Evolutionary conservation across 2,329 filamentous ascomycete genomes (phyloP).

Genomic region (Ceratocystis cubensis): DNA sequence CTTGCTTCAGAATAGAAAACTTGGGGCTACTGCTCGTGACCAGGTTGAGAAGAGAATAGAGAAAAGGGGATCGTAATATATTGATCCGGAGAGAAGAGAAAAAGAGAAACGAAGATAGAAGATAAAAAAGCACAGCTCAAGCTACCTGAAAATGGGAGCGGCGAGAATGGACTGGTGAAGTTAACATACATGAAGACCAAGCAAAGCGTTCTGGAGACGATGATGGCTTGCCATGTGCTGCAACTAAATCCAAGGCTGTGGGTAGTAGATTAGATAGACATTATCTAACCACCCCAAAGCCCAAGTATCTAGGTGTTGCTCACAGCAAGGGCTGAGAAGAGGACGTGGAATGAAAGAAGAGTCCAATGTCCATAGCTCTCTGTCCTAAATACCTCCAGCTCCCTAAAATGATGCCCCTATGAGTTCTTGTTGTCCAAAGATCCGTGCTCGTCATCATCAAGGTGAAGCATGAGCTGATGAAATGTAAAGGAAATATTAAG

Average conservation of each 20-base stretch:
- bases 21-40: neutral
- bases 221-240: constrained; percentile 35
- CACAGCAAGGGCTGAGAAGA: neutral
- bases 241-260: neutral
- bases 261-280: neutral
- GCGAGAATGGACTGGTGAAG: constrained; percentile 27
- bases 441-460: constrained; percentile 1
- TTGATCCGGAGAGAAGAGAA: constrained; percentile 29
- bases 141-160: constrained; percentile 3
- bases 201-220: constrained; percentile 49
- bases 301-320: constrained; percentile 26
- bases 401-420: constrained; percentile 6
- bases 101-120: constrained; percentile 23
- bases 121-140: neutral
- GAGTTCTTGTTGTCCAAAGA: neutral
- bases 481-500: neutral
- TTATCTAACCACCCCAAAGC: neutral
- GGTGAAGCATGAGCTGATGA: neutral
- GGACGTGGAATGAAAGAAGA: neutral
- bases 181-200: constrained; percentile 56
- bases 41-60: constrained; percentile 25
- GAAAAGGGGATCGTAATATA: constrained; percentile 32
- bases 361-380: neutral
- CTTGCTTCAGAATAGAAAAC: constrained; percentile 4
- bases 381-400: constrained; percentile 1